phyloP scores from a whole-genome alignment of 1,284 basidiomycete genomes.

The Erythrobasidium hasegawianum region DNA sequence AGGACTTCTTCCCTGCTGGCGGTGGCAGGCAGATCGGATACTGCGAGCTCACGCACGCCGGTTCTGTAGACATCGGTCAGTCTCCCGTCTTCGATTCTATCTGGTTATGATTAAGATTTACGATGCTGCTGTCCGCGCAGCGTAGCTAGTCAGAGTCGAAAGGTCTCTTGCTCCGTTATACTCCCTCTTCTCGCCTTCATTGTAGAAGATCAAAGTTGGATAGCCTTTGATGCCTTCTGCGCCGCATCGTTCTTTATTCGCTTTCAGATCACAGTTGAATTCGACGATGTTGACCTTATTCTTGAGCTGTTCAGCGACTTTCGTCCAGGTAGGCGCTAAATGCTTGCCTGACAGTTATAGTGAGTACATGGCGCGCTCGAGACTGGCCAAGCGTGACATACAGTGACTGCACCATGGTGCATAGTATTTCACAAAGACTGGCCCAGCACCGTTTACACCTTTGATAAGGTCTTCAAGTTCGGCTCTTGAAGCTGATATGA shows the following conservation, averaged over 20 bases:
- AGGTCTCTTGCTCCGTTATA: conserved; percentile 67
- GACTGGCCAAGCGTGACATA: too few species aligned
- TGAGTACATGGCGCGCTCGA: too few species aligned
- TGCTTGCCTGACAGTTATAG: conserved; percentile 66
- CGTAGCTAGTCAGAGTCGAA: conserved; percentile 65
- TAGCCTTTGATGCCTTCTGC: conserved; percentile 66
- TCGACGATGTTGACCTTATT: conserved; percentile 70
- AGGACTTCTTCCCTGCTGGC: conserved; percentile 61
- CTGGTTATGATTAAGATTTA: too few species aligned
- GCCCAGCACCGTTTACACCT: conserved; percentile 51
- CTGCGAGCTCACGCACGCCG: conserved; percentile 55
- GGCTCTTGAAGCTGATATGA: conserved; percentile 30
- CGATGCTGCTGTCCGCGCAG: conserved; percentile 64
- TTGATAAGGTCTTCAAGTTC: conserved; percentile 30
- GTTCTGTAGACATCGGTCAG: conserved; percentile 43
- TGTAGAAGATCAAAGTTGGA: conserved; percentile 70
- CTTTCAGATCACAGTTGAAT: conserved; percentile 70
- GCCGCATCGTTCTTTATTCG: conserved; percentile 62
- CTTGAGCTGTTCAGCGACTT: conserved; percentile 66
- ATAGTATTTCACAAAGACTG: conserved; percentile 74
- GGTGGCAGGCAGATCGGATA: conserved; percentile 54
- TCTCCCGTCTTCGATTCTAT: too few species aligned
- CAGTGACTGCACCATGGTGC: conserved; percentile 66
- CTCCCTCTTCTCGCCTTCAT: conserved; percentile 58
- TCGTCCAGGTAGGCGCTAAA: conserved; percentile 64